Evolutionary conservation across 2,329 filamentous ascomycete species (phyloP).

Genomic region (Colletotrichum tanaceti): DNA sequence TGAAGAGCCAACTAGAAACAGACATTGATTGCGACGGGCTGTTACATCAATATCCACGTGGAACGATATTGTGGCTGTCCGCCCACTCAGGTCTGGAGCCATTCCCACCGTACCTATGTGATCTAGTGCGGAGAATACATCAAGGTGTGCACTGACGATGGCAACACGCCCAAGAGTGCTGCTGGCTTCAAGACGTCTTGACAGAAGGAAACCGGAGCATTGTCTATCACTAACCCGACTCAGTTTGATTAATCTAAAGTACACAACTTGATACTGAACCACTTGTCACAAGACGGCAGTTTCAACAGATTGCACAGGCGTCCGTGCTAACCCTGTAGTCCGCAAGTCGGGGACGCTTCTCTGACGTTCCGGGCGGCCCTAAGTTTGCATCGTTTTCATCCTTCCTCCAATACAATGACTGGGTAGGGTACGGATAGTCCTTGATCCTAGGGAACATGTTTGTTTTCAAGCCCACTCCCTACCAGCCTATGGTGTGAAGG

Average conservation of each 20-base stretch:
- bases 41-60: neutral
- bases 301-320: conserved; percentile 28
- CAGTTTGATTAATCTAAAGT: conserved; percentile 36
- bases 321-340: conserved; percentile 14
- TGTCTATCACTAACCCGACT: conserved; percentile 14
- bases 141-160: neutral
- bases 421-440: conserved; percentile 1
- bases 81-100: neutral
- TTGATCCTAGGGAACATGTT: conserved; percentile 31
- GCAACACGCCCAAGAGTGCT: neutral
- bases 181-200: too few species aligned
- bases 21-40: neutral
- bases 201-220: neutral
- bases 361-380: neutral
- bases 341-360: neutral
- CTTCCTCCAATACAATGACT: neutral
- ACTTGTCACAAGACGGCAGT: conserved; percentile 38
- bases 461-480: conserved; percentile 26
- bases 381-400: neutral
- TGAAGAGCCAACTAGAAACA: neutral
- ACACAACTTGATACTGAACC: conserved; percentile 20
- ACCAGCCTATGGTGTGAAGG: conserved; percentile 23
- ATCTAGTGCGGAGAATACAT: conserved; percentile 14
- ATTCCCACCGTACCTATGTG: conserved; percentile 6
- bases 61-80: neutral